Evolutionary conservation across 129 eudicot species (phyloP).

Genomic region (Dittrichia graveolens): DNA sequence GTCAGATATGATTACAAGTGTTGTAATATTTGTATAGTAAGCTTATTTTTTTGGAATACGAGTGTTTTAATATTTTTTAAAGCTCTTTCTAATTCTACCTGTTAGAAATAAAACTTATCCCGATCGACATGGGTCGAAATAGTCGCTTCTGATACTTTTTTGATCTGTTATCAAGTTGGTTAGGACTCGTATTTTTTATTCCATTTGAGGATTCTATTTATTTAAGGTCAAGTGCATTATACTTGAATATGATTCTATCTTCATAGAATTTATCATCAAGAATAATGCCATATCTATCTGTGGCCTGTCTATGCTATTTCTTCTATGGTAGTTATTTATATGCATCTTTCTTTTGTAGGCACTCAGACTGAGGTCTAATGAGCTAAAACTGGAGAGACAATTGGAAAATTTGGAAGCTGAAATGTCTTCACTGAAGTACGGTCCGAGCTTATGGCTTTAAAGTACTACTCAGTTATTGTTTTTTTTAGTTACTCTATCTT

Average conservation of each 20-base stretch:
- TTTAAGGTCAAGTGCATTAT: no score
- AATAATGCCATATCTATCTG: conserved; percentile 5
- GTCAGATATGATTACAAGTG: not conserved
- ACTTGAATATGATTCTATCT: not conserved
- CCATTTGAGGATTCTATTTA: no score
- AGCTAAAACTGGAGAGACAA: conserved; percentile 89
- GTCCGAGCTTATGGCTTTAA: conserved; percentile 31
- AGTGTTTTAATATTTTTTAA: no score
- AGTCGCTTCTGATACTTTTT: not conserved
- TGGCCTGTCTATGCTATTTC: not conserved
- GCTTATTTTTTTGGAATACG: no score
- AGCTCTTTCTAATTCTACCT: no score
- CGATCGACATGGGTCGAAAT: no score
- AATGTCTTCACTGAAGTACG: conserved; percentile 80
- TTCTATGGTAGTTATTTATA: conserved; percentile 20
- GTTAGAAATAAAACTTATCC: no score
- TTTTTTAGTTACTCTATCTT: conserved; percentile 1
- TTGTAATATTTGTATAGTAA: no score
- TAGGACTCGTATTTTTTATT: not conserved
- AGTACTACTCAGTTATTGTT: conserved; percentile 33
- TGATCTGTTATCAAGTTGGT: not conserved
- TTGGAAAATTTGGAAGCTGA: conserved; percentile 80
- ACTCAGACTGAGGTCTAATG: conserved; percentile 90
- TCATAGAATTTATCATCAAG: not conserved
- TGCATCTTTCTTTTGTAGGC: conserved; percentile 54